phyloP scores from a whole-genome alignment of 2,329 filamentous ascomycete genomes.

The Escovopsis sp. region DNA sequence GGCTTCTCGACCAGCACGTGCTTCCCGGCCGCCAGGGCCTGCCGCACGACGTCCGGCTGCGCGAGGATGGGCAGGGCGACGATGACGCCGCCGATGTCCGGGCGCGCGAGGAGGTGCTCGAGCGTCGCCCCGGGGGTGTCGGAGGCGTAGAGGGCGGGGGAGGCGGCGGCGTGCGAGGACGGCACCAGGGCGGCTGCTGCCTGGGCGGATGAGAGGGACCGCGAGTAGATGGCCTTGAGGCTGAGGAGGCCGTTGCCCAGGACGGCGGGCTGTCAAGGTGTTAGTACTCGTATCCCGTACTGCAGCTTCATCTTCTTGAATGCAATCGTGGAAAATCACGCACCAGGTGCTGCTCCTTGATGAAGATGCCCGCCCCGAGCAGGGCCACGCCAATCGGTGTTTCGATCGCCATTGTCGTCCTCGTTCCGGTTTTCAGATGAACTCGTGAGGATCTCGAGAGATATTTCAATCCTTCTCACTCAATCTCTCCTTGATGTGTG shows the following conservation, averaged over 20 bases:
- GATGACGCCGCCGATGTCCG: conserved; percentile 41
- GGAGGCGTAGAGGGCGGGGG: conserved; percentile 41
- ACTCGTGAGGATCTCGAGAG: too few species aligned
- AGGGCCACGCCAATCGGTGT: conserved; percentile 38
- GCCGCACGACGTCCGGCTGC: conserved; percentile 44
- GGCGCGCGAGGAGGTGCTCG: conserved; percentile 35
- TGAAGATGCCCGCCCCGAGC: conserved; percentile 49
- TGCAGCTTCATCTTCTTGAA: too few species aligned
- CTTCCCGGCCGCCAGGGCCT: conserved; percentile 48
- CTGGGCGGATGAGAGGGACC: conserved; percentile 43
- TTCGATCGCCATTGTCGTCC: not conserved
- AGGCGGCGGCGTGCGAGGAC: conserved; percentile 8
- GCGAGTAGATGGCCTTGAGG: conserved; percentile 53
- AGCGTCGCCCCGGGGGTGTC: conserved; percentile 33
- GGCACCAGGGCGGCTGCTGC: conserved; percentile 24
- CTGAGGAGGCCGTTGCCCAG: conserved; percentile 31
- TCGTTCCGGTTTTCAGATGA: not conserved
- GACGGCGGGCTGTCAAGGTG: conserved; percentile 36
- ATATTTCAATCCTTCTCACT: too few species aligned
- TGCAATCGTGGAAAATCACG: conserved; percentile 8
- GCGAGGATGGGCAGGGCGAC: conserved; percentile 47
- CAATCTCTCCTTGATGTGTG: not conserved
- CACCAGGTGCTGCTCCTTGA: conserved; percentile 42
- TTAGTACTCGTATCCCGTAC: not conserved
- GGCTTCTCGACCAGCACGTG: conserved; percentile 60